phyloP scores from a whole-genome alignment of 805 yeast genomes.

The Wickerhamiella azymoides region DNA sequence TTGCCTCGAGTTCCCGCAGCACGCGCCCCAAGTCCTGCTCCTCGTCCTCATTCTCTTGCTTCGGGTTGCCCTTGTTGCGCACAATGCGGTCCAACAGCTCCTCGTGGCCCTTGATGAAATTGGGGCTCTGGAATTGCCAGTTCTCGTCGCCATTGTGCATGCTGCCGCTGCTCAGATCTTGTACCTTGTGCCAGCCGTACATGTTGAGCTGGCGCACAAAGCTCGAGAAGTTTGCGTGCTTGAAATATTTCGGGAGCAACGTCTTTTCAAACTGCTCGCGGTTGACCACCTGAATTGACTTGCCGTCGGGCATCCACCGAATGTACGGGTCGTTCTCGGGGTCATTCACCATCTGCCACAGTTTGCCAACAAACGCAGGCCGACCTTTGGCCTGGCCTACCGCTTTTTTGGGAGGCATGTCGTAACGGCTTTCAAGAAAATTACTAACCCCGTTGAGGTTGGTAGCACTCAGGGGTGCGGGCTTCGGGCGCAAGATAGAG shows the following conservation, averaged over 20 bases:
- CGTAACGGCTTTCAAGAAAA: background rate
- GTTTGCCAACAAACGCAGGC: constrained; percentile 78
- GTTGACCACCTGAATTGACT: constrained; percentile 69
- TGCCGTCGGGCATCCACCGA: constrained; percentile 76
- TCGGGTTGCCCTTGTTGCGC: constrained; percentile 43
- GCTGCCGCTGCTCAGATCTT: constrained; percentile 64
- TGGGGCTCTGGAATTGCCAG: constrained; percentile 79
- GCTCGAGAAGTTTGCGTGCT: constrained; percentile 88
- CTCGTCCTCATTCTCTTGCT: constrained; percentile 29
- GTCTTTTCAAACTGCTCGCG: constrained; percentile 72
- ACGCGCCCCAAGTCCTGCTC: constrained; percentile 39
- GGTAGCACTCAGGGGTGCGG: too few relatives aligned
- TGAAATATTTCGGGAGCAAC: constrained; percentile 82
- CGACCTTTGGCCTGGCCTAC: constrained; percentile 7
- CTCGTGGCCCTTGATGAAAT: constrained; percentile 62
- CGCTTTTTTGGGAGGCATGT: constrained; percentile 6
- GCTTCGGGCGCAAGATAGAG: too few relatives aligned
- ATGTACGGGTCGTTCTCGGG: constrained; percentile 53
- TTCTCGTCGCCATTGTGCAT: constrained; percentile 51
- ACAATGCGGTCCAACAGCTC: constrained; percentile 76
- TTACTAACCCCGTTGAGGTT: background rate
- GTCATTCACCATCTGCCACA: constrained; percentile 95
- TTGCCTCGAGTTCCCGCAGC: constrained; percentile 55
- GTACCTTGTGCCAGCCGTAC: constrained; percentile 99
- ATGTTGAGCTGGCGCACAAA: constrained; percentile 93